Conservation (phyloP, 1,284 basidiomycete genomes). For the Sanghuangporus baumii region DNA sequence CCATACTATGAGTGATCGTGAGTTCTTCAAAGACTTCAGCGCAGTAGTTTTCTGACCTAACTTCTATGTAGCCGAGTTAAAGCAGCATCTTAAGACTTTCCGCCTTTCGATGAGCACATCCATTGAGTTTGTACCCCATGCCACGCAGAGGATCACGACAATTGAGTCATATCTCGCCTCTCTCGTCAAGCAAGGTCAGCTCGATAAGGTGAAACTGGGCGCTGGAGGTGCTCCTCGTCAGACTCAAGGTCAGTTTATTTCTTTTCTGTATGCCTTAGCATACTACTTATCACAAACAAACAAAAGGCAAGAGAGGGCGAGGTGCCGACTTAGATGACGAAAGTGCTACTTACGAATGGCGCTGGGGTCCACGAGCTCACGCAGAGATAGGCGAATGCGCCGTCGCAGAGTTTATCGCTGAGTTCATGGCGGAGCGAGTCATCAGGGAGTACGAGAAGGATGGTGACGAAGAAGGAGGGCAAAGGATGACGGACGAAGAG, state of each 20-base stretch:
- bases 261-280: too few relatives aligned
- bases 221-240: constrained; percentile 3
- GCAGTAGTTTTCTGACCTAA: not conserved
- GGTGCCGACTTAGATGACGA: constrained; percentile 37
- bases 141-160: constrained; percentile 41
- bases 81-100: constrained; percentile 55
- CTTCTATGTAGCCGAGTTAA: constrained; percentile 47
- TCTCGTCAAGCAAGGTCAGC: constrained; percentile 59
- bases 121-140: constrained; percentile 43
- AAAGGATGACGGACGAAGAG: constrained; percentile 14
- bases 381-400: constrained; percentile 67
- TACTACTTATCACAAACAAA: not conserved
- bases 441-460: constrained; percentile 30
- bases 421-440: constrained; percentile 61
- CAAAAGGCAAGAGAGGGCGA: constrained; percentile 48
- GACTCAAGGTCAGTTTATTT: constrained; percentile 11
- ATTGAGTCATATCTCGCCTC: constrained; percentile 53
- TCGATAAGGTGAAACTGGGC: constrained; percentile 38
- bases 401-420: constrained; percentile 60
- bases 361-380: constrained; percentile 70
- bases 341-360: constrained; percentile 60
- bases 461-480: constrained; percentile 37
- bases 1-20: constrained; percentile 59
- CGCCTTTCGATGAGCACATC: constrained; percentile 40
- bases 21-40: constrained; percentile 20